These are phyloP conservation scores for Sporisorium exsertum DNA, from an alignment of 1,284 basidiomycete species.

Conservation along the genomic window DNA sequence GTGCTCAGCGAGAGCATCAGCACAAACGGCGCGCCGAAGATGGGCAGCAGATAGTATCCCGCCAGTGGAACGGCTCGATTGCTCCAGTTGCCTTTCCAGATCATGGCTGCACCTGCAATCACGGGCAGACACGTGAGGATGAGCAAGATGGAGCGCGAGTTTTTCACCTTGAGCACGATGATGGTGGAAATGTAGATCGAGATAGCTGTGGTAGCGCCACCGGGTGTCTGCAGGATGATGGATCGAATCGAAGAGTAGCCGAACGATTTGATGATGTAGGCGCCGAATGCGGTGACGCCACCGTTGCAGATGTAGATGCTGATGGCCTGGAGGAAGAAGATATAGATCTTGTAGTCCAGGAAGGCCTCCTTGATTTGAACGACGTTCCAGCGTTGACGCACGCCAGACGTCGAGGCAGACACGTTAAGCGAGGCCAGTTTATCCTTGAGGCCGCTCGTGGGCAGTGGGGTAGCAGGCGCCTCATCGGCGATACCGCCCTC, in stretches of 20 bases:
- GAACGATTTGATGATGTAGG: slow-evolving; percentile 71
- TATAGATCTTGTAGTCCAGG: slow-evolving; percentile 71
- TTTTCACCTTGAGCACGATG: slow-evolving; percentile 69
- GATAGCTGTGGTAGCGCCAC: slow-evolving; percentile 71
- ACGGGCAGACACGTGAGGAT: slow-evolving; percentile 72
- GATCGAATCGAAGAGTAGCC: slow-evolving; percentile 71
- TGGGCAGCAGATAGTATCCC: slow-evolving; percentile 71
- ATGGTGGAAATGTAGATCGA: slow-evolving; percentile 71
- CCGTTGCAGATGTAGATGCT: slow-evolving; percentile 70
- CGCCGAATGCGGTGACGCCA: slow-evolving; percentile 72
- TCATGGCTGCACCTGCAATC: slow-evolving; percentile 71
- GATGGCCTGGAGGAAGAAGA: slow-evolving; percentile 71
- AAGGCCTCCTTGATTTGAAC: slow-evolving; percentile 71
- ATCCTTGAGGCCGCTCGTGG: slow-evolving; percentile 35
- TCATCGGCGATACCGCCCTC: background rate
- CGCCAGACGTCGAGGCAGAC: slow-evolving; percentile 37
- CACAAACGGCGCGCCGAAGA: slow-evolving; percentile 73
- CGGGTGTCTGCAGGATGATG: slow-evolving; percentile 70
- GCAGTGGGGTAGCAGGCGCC: slow-evolving; percentile 11
- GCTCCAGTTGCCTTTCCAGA: slow-evolving; percentile 71
- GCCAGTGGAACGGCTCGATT: slow-evolving; percentile 71
- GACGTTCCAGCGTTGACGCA: slow-evolving; percentile 63
- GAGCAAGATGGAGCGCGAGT: slow-evolving; percentile 70
- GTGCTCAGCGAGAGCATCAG: slow-evolving; percentile 71
- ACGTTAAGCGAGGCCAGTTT: slow-evolving; percentile 40